A percentile compares a stretch with the other conserved stretches of the same genome.
phyloP scores from a whole-genome alignment of 139 green algal genomes.

The Monoraphidium neglectum region DNA sequence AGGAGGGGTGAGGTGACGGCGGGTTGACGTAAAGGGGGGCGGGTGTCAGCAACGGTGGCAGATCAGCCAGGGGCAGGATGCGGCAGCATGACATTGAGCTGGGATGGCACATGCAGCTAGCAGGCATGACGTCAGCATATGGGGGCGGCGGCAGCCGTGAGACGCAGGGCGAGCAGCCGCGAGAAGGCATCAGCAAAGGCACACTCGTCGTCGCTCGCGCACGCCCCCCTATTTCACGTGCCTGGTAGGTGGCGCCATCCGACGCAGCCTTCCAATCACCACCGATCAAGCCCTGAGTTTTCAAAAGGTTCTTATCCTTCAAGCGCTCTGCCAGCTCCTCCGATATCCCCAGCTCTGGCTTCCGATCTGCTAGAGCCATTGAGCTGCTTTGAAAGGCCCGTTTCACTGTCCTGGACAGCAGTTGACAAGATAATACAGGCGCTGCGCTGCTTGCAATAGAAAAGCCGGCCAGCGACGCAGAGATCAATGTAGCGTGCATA shows the following conservation, averaged over 20 bases:
- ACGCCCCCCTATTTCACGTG: no score
- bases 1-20: no score
- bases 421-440: no score
- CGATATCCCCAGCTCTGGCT: constrained; percentile 15
- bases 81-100: background rate
- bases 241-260: constrained; percentile 47
- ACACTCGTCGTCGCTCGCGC: no score
- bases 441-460: no score
- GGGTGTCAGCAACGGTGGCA: background rate
- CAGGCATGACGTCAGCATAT: background rate
- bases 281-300: constrained; percentile 49
- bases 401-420: no score
- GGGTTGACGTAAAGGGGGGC: background rate
- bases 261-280: constrained; percentile 54
- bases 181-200: no score
- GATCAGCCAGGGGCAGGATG: background rate
- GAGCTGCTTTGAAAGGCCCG: no score
- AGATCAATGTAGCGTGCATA: no score
- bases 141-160: background rate
- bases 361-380: no score
- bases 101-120: background rate
- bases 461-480: no score
- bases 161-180: background rate
- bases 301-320: constrained; percentile 54
- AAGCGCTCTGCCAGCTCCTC: constrained; percentile 37